A percentile compares a stretch with the other conserved stretches of the same genome.
Evolutionary conservation across 352 stramenopile species (phyloP).

Genomic region (Phytophthora cryptogea): DNA sequence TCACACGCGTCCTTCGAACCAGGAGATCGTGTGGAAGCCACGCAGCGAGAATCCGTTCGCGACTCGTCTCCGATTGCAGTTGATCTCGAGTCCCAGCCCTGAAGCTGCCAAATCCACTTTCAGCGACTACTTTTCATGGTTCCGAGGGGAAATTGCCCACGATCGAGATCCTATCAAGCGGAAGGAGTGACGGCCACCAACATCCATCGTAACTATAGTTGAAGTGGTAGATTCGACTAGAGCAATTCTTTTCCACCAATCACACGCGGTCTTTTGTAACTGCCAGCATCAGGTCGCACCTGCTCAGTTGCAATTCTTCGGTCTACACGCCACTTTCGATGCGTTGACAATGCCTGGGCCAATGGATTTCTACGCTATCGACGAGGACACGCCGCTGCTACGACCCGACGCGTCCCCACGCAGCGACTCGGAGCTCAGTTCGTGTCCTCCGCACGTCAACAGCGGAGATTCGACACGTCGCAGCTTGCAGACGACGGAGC

Average conservation of each 20-base stretch:
- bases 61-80: conserved; percentile 15
- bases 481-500: conserved; percentile 52
- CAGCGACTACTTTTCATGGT: conserved; percentile 18
- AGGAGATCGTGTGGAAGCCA: conserved; percentile 14
- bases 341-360: conserved; percentile 10
- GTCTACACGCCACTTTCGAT: conserved; percentile 1
- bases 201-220: not conserved
- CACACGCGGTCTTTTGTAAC: not conserved
- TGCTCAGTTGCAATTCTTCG: conserved; percentile 7
- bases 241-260: conserved; percentile 24
- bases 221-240: conserved; percentile 23
- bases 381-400: conserved; percentile 45
- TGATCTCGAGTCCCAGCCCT: conserved; percentile 6
- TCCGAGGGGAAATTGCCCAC: conserved; percentile 7
- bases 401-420: conserved; percentile 21
- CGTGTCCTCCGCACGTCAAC: conserved; percentile 13
- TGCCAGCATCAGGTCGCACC: not conserved
- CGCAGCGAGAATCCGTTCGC: conserved; percentile 17
- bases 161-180: conserved; percentile 13
- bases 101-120: conserved; percentile 11
- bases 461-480: conserved; percentile 20
- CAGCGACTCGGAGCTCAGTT: conserved; percentile 22
- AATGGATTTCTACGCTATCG: conserved; percentile 35
- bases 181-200: not conserved
- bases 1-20: conserved; percentile 6